These are phyloP conservation scores for Mariannaea elegans DNA, from an alignment of 2,329 filamentous ascomycete species.

Conservation along the genomic window DNA sequence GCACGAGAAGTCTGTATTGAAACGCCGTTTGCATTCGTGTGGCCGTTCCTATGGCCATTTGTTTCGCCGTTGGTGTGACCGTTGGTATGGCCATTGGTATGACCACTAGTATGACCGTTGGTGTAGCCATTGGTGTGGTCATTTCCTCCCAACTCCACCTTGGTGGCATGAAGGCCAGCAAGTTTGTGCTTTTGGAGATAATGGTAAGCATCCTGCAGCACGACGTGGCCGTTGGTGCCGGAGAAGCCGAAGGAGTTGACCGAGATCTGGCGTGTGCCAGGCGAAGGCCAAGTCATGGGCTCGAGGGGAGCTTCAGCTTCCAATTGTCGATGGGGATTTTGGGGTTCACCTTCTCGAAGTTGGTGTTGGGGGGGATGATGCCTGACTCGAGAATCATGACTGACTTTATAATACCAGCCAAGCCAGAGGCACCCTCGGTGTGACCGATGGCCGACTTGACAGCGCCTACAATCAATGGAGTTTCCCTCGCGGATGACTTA, in stretches of 20 bases:
- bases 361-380: not conserved
- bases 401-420: not conserved
- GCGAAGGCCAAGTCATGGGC: not conserved
- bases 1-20: not conserved
- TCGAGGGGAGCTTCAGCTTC: not conserved
- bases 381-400: not conserved
- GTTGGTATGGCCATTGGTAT: not conserved
- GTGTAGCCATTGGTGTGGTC: not conserved
- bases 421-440: not conserved
- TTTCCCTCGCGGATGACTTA: not conserved
- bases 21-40: not conserved
- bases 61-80: not conserved
- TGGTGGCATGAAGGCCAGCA: not conserved
- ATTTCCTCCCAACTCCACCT: not conserved
- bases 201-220: slow-evolving; percentile 26
- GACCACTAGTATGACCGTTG: not conserved
- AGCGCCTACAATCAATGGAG: not conserved
- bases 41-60: not conserved
- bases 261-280: not conserved
- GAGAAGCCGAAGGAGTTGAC: slow-evolving; percentile 20
- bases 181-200: slow-evolving; percentile 19
- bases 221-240: slow-evolving; percentile 34
- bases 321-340: not conserved
- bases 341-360: not conserved
- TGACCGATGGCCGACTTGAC: not conserved